Evolutionary conservation across 2,329 filamentous ascomycete species (phyloP), one percentile per base, ranked within the genome.

Genomic region (Botrytis deweyae): DNA sequence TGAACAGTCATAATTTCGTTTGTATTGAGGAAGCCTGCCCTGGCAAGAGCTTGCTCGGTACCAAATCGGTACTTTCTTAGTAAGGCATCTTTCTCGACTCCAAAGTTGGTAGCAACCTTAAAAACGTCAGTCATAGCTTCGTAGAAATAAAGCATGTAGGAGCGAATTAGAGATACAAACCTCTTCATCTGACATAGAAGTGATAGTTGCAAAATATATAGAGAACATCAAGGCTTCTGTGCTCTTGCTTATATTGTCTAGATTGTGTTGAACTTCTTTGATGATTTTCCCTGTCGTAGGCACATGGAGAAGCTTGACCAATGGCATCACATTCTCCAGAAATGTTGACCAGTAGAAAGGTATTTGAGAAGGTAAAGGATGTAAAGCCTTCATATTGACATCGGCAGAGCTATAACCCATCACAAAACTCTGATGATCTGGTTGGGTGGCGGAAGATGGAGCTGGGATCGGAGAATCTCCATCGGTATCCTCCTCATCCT

Each of bases 321-420:
- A 81, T 0, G 92, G 90, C 78, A 94, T 91, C 14, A 94, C 91
- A 70, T 92, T 93, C 76, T 93, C 90, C 75, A 90, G 87, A 81
- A 89, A 94, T 18, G 90, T 85, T 68, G 89, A 87, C 92, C 92
- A 94, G 72, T 93, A 88, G 67, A 88, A 88, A 0, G 86, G 86
- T 67, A 92, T 90, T 76, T 91, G 90, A 1, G 89, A 88, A 0
- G 90, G 87, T 0, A 89, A 79, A 2, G 92, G 92, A 77, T 93
- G 92, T 22, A 92, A 83, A 61, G 86, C 84, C 29, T 86, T 83
- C 76, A 94, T 83, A 77, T 94, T 88, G 40, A 93, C 89, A 76
- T 88, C 89, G n/a, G 88, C 86, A 1, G 92, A 93, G 75, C 88
- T 90, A 80, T 92, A 93, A 12, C 92, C 91, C 76, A 94, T 88